Evolutionary conservation across 305 asterid species (phyloP).

Genomic region (Solanum aculeatissimum): DNA sequence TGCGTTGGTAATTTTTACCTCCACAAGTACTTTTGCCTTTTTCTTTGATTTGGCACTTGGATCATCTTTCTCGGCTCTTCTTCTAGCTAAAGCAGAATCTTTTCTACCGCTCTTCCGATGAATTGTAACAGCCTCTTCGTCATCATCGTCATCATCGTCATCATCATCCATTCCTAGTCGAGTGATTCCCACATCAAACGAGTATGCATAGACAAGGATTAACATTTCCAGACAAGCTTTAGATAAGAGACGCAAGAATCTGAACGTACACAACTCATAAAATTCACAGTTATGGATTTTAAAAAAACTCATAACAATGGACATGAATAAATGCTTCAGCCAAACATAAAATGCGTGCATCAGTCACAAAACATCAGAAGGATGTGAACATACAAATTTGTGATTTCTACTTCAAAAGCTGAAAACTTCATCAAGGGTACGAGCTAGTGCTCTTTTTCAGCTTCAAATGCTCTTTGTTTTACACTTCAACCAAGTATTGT

Average conservation of each 20-base stretch:
- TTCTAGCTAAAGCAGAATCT: conserved; percentile 19
- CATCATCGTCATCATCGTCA: conserved; percentile 30
- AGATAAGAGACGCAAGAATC: neutral
- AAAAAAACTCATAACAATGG: neutral
- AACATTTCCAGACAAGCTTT: neutral
- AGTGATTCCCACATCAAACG: neutral
- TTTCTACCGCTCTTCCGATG: conserved; percentile 33
- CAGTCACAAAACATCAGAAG: neutral
- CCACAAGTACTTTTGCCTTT: conserved; percentile 56
- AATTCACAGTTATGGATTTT: neutral
- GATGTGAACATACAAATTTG: neutral
- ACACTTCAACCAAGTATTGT: neutral
- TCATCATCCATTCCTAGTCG: conserved; percentile 22
- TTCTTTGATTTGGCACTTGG: conserved; percentile 36
- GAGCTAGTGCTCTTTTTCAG: neutral
- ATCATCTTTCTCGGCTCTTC: conserved; percentile 41
- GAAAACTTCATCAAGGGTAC: neutral
- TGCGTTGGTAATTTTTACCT: conserved; percentile 31
- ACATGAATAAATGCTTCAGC: neutral
- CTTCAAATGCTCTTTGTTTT: neutral
- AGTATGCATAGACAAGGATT: neutral
- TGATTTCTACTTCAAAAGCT: neutral
- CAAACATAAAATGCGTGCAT: neutral
- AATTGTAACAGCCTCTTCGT: conserved; percentile 19
- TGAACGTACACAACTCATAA: neutral